Conservation (phyloP, 345 rosid species). For the Kandelia obovata region DNA sequence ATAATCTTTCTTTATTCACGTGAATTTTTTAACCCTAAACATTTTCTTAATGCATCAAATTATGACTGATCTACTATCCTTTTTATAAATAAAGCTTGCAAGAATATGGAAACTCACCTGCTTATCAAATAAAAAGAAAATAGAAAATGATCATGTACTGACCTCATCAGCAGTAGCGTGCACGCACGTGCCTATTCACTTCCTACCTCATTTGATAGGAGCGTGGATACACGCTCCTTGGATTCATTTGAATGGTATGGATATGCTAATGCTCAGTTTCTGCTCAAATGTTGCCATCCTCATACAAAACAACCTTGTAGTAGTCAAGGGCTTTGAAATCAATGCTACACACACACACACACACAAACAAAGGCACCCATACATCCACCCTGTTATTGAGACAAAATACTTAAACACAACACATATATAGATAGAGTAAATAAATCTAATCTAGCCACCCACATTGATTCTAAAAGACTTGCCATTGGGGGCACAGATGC, state of each 20-base stretch:
- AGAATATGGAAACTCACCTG: too few relatives aligned
- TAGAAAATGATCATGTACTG: too few relatives aligned
- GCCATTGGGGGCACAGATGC: conserved; percentile 25
- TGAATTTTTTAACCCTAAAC: too few relatives aligned
- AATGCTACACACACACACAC: conserved; percentile 16
- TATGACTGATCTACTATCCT: too few relatives aligned
- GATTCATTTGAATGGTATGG: not conserved
- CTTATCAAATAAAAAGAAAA: too few relatives aligned
- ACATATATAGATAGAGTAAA: not conserved
- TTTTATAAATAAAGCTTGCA: too few relatives aligned
- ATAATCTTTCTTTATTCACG: too few relatives aligned
- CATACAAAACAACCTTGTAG: conserved; percentile 12
- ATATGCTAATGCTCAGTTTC: not conserved
- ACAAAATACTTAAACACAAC: not conserved
- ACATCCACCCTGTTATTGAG: too few relatives aligned
- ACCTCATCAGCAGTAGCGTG: too few relatives aligned
- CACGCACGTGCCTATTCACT: too few relatives aligned
- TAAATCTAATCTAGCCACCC: not conserved
- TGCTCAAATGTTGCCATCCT: conserved; percentile 21
- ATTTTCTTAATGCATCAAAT: too few relatives aligned
- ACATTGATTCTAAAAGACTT: conserved; percentile 6
- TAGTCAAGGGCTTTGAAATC: conserved; percentile 41
- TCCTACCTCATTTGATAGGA: not conserved
- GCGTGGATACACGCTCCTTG: not conserved
- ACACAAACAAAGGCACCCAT: not conserved